Conservation (phyloP, 129 eudicot genomes). For the Rutidosis leptorrhynchoides region DNA sequence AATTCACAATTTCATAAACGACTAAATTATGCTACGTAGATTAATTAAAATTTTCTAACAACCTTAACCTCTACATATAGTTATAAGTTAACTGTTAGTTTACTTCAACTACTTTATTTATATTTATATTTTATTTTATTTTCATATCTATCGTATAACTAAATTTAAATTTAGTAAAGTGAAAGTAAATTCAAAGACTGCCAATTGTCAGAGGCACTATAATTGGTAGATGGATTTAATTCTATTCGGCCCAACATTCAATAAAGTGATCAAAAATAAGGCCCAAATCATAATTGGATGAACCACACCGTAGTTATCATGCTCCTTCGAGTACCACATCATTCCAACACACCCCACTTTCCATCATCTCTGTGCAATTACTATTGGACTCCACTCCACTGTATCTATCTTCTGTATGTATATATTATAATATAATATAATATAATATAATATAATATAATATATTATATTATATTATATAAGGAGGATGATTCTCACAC, state of each 20-base stretch:
- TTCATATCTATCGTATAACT: no score
- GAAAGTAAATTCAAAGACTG: not conserved
- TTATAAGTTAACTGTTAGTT: no score
- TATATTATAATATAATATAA: no score
- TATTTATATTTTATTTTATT: no score
- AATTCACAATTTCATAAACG: no score
- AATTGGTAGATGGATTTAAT: not conserved
- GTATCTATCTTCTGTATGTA: not conserved
- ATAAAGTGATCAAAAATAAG: conserved; percentile 16
- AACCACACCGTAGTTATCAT: conserved; percentile 10
- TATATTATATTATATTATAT: no score
- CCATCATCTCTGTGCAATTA: conserved; percentile 2
- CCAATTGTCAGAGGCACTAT: not conserved
- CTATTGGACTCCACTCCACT: not conserved
- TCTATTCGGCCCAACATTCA: conserved; percentile 26
- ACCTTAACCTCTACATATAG: no score
- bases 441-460: no score
- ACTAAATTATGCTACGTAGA: no score
- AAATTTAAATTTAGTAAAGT: not conserved
- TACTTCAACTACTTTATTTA: not conserved
- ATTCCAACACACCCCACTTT: not conserved
- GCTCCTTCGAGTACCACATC: conserved; percentile 12
- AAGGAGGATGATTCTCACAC: no score
- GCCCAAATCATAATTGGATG: conserved; percentile 6
- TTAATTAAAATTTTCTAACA: no score